Conservation (phyloP, 371 early-diverging fungal species). For the Haplosporangium sp. region DNA sequence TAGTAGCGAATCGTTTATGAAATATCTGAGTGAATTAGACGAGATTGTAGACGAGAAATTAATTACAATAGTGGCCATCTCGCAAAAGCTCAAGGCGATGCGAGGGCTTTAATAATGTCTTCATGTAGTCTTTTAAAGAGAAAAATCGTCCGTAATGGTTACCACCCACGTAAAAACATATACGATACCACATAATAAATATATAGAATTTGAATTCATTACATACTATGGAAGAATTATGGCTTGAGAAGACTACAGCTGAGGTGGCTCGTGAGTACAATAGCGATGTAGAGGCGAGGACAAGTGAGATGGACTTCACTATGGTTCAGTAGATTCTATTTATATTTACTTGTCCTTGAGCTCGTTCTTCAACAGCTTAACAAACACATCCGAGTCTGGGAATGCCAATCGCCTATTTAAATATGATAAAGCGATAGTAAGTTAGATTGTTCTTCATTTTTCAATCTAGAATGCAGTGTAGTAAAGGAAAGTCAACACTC, state of each 20-base stretch:
- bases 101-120: background rate
- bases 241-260: background rate
- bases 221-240: background rate
- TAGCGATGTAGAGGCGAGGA: background rate
- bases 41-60: constrained; percentile 68
- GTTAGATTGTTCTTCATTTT: background rate
- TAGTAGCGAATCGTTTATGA: constrained; percentile 51
- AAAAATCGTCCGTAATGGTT: too few relatives aligned
- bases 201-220: background rate
- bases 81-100: constrained; percentile 49
- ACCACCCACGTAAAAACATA: background rate
- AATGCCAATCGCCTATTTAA: constrained; percentile 39
- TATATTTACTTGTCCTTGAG: constrained; percentile 20
- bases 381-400: constrained; percentile 37
- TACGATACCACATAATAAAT: background rate
- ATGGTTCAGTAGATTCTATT: background rate
- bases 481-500: background rate
- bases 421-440: background rate
- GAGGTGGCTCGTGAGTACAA: background rate
- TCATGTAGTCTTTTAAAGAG: too few relatives aligned
- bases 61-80: constrained; percentile 47
- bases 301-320: background rate
- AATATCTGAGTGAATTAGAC: constrained; percentile 69
- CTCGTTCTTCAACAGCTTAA: constrained; percentile 29
- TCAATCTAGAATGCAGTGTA: background rate